Evolutionary conservation across 345 rosid genomes (phyloP).

Genomic region (Mercurialis annua): DNA sequence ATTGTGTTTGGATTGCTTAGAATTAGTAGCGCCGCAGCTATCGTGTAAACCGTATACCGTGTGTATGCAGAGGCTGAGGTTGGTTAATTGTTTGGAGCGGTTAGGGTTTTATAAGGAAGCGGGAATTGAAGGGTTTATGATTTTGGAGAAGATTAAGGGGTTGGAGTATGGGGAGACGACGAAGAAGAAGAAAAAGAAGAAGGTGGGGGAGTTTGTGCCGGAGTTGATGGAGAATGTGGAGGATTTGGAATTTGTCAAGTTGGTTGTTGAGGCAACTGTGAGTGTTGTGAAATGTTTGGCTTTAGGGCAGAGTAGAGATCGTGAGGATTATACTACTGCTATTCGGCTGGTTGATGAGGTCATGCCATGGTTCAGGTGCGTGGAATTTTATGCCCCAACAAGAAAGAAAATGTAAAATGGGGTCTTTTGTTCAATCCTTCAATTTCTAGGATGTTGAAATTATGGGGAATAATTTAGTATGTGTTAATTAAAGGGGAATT

Average conservation of each 20-base stretch:
- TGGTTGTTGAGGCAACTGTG: slow-evolving; percentile 55
- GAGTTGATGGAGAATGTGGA: slow-evolving; percentile 28
- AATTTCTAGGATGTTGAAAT: background rate
- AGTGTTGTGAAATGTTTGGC: slow-evolving; percentile 50
- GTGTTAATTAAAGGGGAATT: background rate
- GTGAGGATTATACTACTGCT: slow-evolving; percentile 34
- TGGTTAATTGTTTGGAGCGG: slow-evolving; percentile 49
- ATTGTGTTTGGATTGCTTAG: slow-evolving; percentile 70
- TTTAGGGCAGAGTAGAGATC: slow-evolving; percentile 37
- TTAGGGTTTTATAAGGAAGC: slow-evolving; percentile 51
- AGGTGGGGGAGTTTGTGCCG: slow-evolving; percentile 30
- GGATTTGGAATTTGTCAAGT: slow-evolving; percentile 47
- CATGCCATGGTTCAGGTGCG: slow-evolving; percentile 65
- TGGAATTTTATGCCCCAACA: background rate
- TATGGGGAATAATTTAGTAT: background rate
- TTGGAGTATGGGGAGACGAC: slow-evolving; percentile 19
- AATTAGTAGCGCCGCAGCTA: slow-evolving; percentile 59
- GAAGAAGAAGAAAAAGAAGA: slow-evolving; percentile 11
- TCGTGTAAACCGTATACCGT: slow-evolving; percentile 54
- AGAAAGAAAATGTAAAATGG: background rate
- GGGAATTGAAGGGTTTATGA: slow-evolving; percentile 38
- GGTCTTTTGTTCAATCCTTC: background rate
- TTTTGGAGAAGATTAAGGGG: slow-evolving; percentile 48
- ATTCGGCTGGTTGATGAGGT: slow-evolving; percentile 59
- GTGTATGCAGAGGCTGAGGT: slow-evolving; percentile 49